A percentile compares a stretch with the other conserved stretches of the same genome.
Evolutionary conservation across 345 rosid genomes (phyloP).

Genomic region (Brassica napus): DNA sequence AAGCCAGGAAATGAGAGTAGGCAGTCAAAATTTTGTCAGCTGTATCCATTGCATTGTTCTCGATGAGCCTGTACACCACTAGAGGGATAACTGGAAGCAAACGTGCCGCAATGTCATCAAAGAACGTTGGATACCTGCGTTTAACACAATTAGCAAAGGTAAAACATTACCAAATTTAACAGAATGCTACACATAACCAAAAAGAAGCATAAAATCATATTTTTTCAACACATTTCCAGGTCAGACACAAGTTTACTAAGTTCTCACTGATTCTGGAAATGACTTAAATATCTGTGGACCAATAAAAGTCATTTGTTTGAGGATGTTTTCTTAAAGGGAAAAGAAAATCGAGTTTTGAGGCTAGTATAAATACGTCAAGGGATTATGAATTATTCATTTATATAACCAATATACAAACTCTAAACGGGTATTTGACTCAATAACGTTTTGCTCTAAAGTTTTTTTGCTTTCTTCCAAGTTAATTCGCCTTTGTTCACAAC

Average conservation of each 20-base stretch:
- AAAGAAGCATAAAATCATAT: background rate
- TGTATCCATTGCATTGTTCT: slow-evolving; percentile 77
- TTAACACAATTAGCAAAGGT: slow-evolving; percentile 17
- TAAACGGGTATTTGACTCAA: too few species aligned
- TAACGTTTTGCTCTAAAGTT: too few species aligned
- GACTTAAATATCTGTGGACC: too few species aligned
- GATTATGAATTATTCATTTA: too few species aligned
- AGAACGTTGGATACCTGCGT: slow-evolving; percentile 90
- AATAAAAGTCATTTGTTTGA: background rate
- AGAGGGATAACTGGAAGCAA: slow-evolving; percentile 93
- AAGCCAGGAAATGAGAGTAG: slow-evolving; percentile 68
- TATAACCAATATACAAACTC: too few species aligned
- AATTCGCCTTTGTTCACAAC: too few species aligned
- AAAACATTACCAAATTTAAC: background rate
- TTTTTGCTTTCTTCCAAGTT: too few species aligned
- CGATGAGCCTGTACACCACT: slow-evolving; percentile 88
- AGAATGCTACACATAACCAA: slow-evolving; percentile 7
- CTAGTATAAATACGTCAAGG: too few species aligned
- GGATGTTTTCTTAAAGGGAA: background rate
- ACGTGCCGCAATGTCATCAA: slow-evolving; percentile 89
- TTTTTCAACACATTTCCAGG: background rate
- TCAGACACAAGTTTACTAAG: slow-evolving; percentile 13
- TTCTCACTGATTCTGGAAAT: background rate
- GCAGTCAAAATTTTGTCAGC: slow-evolving; percentile 69
- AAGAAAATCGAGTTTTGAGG: too few species aligned